A percentile compares a stretch with the other conserved stretches of the same genome.
Evolutionary conservation across 2,329 filamentous ascomycete species (phyloP).

Genomic region (Cordyceps farinosa): DNA sequence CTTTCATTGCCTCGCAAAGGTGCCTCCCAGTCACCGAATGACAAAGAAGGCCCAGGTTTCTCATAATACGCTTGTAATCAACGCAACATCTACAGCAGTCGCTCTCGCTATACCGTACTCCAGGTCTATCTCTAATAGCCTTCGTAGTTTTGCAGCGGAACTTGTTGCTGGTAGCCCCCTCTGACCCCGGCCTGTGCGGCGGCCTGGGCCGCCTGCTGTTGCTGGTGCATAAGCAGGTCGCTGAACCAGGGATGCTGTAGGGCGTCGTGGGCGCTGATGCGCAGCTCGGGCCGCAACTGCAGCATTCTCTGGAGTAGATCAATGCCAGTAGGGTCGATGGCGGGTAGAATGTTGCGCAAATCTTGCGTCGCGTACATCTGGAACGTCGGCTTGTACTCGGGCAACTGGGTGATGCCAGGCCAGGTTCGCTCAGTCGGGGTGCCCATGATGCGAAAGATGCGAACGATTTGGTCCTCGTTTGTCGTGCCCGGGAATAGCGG

Average conservation of each 20-base stretch:
- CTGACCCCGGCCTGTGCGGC: constrained; percentile 34
- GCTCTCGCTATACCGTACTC: neutral
- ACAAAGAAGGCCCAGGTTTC: neutral
- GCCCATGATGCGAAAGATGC: constrained; percentile 98
- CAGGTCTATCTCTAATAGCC: constrained; percentile 29
- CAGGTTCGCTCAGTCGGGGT: constrained; percentile 93
- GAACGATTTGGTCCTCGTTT: constrained; percentile 94
- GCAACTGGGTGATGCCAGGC: constrained; percentile 91
- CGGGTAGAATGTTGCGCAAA: constrained; percentile 77
- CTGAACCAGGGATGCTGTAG: constrained; percentile 91
- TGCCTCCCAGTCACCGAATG: neutral
- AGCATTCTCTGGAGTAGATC: constrained; percentile 88
- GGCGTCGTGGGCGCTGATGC: constrained; percentile 83
- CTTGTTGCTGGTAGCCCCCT: constrained; percentile 35
- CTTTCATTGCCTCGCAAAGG: constrained; percentile 2
- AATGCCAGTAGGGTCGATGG: constrained; percentile 83
- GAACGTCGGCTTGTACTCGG: constrained; percentile 96
- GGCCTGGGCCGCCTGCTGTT: constrained; percentile 38
- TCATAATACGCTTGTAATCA: constrained; percentile 4
- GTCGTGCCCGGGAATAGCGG: constrained; percentile 96
- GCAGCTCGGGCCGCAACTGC: constrained; percentile 85
- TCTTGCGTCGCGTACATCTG: constrained; percentile 94
- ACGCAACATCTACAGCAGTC: neutral
- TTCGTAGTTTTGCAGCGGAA: constrained; percentile 38
- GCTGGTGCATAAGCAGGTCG: constrained; percentile 61